Evolutionary conservation across 108 stramenopile genomes (phyloP), one percentile per base, ranked within the genome.

Genomic region (Bacterosira constricta): DNA sequence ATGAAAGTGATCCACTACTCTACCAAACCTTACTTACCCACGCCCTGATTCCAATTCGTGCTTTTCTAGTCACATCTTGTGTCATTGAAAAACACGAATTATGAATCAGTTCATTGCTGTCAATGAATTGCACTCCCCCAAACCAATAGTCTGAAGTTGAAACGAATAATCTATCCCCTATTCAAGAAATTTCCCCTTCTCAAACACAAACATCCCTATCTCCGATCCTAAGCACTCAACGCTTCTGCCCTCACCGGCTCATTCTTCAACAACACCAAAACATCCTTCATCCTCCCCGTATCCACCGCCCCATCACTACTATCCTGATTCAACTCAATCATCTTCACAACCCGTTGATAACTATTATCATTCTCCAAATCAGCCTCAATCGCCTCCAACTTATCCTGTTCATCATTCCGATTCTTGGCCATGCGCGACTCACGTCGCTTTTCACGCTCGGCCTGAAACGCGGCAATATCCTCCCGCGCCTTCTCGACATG

Each of bases 321-420:
- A 67, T 95, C 91, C 64, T 92, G 90, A 44, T 87, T 83, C 39
- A 93, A 75, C 15, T 93, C 91, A 56, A 95, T 87, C 84, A 95
- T 82, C 76, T 95, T 95, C 77, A 90, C 88, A 39, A 91, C 89
- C 50, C 79, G 79, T 69, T 95, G 90, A 91, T 91, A 95, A 56
- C 79, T 81, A 77, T 93, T 95, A 59, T 92, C 91, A 75, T 91
- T 93, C 70, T 95, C 94, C 64, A 95, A 70, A 68, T 95, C 94
- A n/a, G 94, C 94, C 73, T 95, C 94, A 77, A 95, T 92, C 56
- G 87, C 94, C 77, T 95, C 94, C 77, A 95, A 79, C 70, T 95
- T 95, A 41, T 86, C 88, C 75, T 95, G 94, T 63, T 95, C 94
- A 60, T 95, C 94, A 44, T 81, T 79, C 23, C 94, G 85, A 64